Conservation (phyloP, 2,329 filamentous ascomycete species). For the Coniochaeta prunicola region DNA sequence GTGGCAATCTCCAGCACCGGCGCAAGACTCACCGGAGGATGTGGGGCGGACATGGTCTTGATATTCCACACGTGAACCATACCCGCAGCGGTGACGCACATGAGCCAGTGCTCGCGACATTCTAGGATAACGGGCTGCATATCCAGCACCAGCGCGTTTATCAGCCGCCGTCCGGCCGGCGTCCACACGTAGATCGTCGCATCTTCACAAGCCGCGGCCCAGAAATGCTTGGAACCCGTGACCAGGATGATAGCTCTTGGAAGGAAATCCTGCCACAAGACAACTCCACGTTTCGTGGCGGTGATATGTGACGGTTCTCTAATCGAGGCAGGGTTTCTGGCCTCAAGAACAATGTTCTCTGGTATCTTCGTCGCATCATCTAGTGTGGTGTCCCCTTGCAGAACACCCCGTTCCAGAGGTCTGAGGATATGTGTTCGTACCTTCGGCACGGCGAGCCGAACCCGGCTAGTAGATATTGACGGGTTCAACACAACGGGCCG, state of each 20-base stretch:
- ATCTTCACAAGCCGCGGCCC: conserved; percentile 90
- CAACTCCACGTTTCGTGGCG: conserved; percentile 70
- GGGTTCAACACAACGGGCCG: conserved; percentile 84
- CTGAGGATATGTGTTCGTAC: conserved; percentile 76
- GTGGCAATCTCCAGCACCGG: conserved; percentile 84
- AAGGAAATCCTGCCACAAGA: conserved; percentile 91
- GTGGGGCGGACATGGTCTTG: conserved; percentile 71
- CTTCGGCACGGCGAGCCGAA: conserved; percentile 81
- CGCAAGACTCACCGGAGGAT: conserved; percentile 82
- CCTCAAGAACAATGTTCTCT: conserved; percentile 77
- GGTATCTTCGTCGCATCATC: conserved; percentile 57
- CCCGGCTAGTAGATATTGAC: conserved; percentile 70
- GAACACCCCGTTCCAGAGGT: conserved; percentile 62
- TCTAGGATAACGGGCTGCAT: conserved; percentile 92
- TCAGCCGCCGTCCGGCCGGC: conserved; percentile 75
- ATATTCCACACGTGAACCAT: conserved; percentile 93
- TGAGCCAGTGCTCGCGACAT: conserved; percentile 78
- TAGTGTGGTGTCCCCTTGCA: conserved; percentile 42
- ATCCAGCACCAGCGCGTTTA: conserved; percentile 82
- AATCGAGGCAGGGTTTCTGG: conserved; percentile 69
- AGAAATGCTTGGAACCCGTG: conserved; percentile 84
- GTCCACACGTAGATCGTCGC: conserved; percentile 88
- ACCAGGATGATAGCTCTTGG: conserved; percentile 82
- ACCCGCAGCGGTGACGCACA: conserved; percentile 83
- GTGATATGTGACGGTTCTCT: conserved; percentile 80